A percentile compares a stretch with the other conserved stretches of the same genome.
These are phyloP conservation scores for Lachancea quebecensis DNA, from an alignment of 805 yeast species.

Conservation along the genomic window DNA sequence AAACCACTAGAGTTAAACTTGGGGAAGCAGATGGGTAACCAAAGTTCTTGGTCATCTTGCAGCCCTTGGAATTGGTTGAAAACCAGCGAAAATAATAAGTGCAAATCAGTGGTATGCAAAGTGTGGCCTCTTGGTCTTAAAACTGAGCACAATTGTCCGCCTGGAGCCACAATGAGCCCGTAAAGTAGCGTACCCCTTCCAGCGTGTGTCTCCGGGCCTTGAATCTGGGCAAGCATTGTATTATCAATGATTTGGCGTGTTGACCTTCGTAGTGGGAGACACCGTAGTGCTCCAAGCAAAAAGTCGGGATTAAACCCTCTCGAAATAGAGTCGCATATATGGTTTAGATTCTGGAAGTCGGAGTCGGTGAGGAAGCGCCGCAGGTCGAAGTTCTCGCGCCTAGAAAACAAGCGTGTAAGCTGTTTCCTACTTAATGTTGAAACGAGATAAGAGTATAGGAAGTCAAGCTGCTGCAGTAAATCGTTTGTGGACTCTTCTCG, in stretches of 20 bases:
- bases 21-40: constrained; percentile 93
- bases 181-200: constrained; percentile 57
- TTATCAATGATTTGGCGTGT: constrained; percentile 45
- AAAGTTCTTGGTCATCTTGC: constrained; percentile 57
- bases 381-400: constrained; percentile 74
- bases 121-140: constrained; percentile 74
- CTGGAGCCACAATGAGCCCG: constrained; percentile 61
- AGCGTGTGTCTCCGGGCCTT: constrained; percentile 16
- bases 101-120: constrained; percentile 75
- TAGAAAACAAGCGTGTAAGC: constrained; percentile 57
- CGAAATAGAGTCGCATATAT: constrained; percentile 49
- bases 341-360: constrained; percentile 64
- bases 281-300: constrained; percentile 58
- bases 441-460: constrained; percentile 69
- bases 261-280: constrained; percentile 51
- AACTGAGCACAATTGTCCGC: constrained; percentile 58
- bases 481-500: constrained; percentile 47
- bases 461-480: constrained; percentile 56
- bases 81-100: constrained; percentile 64
- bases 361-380: constrained; percentile 68
- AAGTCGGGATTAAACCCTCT: constrained; percentile 50
- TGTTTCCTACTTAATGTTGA: constrained; percentile 79
- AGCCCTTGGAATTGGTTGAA: constrained; percentile 36
- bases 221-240: constrained; percentile 18
- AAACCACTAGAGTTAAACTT: constrained; percentile 86